phyloP scores from a whole-genome alignment of 176 grass and related monocot genomes.

The Canna indica region DNA sequence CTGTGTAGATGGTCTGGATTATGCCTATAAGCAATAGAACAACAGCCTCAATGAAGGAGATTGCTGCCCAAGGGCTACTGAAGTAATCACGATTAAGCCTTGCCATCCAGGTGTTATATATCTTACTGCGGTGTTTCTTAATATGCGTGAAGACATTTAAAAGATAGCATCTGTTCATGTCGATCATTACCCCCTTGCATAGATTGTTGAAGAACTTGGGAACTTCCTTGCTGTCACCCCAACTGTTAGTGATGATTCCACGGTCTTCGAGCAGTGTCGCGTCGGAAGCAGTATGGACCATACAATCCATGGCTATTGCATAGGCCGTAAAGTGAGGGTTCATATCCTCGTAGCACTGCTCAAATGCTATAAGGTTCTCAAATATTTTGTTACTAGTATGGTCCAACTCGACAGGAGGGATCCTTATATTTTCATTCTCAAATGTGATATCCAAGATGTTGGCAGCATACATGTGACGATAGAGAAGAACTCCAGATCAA shows the following conservation, averaged over 20 bases:
- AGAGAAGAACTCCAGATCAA: constrained; percentile 17
- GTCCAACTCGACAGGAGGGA: constrained; percentile 23
- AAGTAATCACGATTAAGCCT: too few species aligned
- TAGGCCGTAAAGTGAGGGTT: constrained; percentile 15
- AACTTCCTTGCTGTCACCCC: background rate
- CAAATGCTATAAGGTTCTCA: too few species aligned
- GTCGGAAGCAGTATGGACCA: constrained; percentile 18
- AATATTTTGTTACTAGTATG: background rate
- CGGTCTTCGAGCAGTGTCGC: constrained; percentile 19
- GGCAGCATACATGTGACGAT: background rate
- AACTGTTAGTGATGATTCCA: constrained; percentile 13
- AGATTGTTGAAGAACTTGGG: constrained; percentile 17
- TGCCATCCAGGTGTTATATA: too few species aligned
- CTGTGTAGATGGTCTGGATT: too few species aligned
- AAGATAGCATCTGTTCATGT: constrained; percentile 11
- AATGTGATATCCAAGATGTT: constrained; percentile 27
- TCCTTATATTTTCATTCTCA: constrained; percentile 14
- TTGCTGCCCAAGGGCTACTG: too few species aligned
- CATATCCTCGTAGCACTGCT: constrained; percentile 16
- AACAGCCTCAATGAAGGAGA: too few species aligned
- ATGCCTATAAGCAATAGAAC: too few species aligned
- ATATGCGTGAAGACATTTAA: background rate
- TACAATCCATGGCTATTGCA: constrained; percentile 29
- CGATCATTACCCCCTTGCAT: background rate
- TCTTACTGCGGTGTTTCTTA: background rate